Evolutionary conservation across 2,329 filamentous ascomycete species (phyloP).

Genomic region (Cryphonectria naterciae): DNA sequence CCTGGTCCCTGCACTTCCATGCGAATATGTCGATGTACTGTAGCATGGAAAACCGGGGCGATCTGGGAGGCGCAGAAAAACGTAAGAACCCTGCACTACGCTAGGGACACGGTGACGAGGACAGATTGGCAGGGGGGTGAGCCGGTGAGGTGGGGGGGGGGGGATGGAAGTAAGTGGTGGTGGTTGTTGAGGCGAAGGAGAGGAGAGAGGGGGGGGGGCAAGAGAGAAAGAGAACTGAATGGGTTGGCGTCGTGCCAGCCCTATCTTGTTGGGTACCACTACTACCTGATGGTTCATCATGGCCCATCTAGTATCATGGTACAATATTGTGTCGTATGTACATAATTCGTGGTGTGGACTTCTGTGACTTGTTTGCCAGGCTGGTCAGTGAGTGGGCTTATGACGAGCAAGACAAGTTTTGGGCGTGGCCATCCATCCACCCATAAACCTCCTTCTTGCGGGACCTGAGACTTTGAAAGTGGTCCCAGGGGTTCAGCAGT

Average conservation of each 20-base stretch:
- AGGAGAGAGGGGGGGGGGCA: too few species aligned
- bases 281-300: background rate
- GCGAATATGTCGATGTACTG: conserved; percentile 25
- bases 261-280: background rate
- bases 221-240: background rate
- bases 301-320: background rate
- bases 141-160: conserved; percentile 20
- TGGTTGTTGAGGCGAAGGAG: background rate
- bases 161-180: background rate
- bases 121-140: conserved; percentile 26
- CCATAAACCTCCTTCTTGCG: conserved; percentile 14
- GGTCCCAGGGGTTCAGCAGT: conserved; percentile 5
- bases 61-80: conserved; percentile 29
- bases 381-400: background rate
- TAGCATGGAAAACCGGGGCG: conserved; percentile 27
- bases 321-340: background rate
- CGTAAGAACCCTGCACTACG: conserved; percentile 23
- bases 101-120: conserved; percentile 27
- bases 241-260: background rate
- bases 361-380: background rate
- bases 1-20: conserved; percentile 26
- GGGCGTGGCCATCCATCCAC: conserved; percentile 7
- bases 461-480: conserved; percentile 14
- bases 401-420: conserved; percentile 7
- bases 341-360: background rate